Evolutionary conservation across 164 flowering plant genomes (phyloP).

Genomic region (Dillenia suffruticosa): DNA sequence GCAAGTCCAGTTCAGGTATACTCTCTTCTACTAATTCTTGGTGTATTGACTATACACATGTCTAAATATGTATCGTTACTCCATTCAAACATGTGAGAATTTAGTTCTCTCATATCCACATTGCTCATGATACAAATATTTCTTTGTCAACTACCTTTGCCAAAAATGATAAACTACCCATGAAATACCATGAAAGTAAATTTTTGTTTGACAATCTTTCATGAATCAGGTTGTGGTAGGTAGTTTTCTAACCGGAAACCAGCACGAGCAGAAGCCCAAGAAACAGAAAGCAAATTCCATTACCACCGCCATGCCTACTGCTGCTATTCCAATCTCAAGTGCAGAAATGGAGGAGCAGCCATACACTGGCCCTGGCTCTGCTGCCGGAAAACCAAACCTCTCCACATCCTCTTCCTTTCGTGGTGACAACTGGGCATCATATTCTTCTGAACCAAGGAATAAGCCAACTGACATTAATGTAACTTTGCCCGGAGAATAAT

Average conservation of each 20-base stretch:
- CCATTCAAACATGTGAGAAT: no score
- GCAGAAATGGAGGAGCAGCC: slow-evolving; percentile 41
- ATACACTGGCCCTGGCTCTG: slow-evolving; percentile 27
- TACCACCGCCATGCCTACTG: slow-evolving; percentile 29
- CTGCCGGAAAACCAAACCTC: slow-evolving; percentile 30
- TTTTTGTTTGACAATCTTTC: neutral
- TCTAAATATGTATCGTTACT: no score
- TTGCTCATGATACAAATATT: neutral
- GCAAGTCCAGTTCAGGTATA: slow-evolving; percentile 93
- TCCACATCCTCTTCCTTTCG: slow-evolving; percentile 48
- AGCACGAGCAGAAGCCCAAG: slow-evolving; percentile 78
- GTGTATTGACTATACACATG: no score
- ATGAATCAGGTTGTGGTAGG: slow-evolving; percentile 82
- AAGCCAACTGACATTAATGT: slow-evolving; percentile 71
- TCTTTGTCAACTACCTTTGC: no score
- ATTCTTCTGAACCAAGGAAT: slow-evolving; percentile 58
- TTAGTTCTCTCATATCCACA: no score
- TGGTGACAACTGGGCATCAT: slow-evolving; percentile 65
- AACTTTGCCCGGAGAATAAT: slow-evolving; percentile 48
- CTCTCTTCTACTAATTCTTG: neutral
- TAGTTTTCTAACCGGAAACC: slow-evolving; percentile 76
- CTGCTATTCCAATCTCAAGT: slow-evolving; percentile 62
- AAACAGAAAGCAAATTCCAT: slow-evolving; percentile 53
- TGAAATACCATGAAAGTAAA: no score
- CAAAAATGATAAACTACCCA: no score